Base-by-base conservation (phyloP, 805 yeast genomes). In the Spathaspora passalidarum region DNA sequence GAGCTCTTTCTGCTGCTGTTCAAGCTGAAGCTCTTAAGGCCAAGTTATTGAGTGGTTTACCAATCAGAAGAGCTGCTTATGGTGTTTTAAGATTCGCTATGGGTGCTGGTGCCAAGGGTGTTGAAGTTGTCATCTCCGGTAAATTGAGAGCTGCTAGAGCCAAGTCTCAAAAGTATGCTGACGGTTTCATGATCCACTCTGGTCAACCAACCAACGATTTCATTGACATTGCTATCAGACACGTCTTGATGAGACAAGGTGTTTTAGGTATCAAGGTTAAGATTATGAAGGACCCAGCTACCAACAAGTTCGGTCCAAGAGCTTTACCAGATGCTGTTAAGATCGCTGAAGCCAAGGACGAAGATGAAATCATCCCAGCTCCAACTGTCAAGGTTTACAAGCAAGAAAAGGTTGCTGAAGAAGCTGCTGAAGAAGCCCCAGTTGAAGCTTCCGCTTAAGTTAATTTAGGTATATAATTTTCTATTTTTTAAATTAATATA, bases 71-170 rank as follows among this genome's bases (percentile, higher is more conserved):
- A 83, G 99, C 99, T 65, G 98, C 98, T 68, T 94, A 94, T 89
- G 98, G 98, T 89, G 98, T 94, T 65, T 95, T 94, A 80, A 90
- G 99, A 84, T 88, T 83, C 86, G 97, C 95, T 70, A 94, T 94
- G 97, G 97, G 91, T 78, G 89, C 97, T 59, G 99, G 99, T 79
- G 99, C 99, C 73, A 94, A 94, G 88, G 99, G 99, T 91, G 97
- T 95, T 72, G 99, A 94, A 84, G 99, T 94, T 76, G 98, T 94
- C 66, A 88, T 94, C 72, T 90, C 97, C 64, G 99, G 99, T 86
- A 94, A 94, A 82, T 86, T 95, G 76, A 89, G 97, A 82, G 99
- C 97, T 79, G 99, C 98, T 69, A 90, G 99, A 84, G 99, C 99
- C 69, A 94, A 94, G 88, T 85, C 97, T 69, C 96, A 94, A 96